These are phyloP conservation scores for Begonia masoniana DNA, from an alignment of 306 rosid genomes.

Conservation along the genomic window DNA sequence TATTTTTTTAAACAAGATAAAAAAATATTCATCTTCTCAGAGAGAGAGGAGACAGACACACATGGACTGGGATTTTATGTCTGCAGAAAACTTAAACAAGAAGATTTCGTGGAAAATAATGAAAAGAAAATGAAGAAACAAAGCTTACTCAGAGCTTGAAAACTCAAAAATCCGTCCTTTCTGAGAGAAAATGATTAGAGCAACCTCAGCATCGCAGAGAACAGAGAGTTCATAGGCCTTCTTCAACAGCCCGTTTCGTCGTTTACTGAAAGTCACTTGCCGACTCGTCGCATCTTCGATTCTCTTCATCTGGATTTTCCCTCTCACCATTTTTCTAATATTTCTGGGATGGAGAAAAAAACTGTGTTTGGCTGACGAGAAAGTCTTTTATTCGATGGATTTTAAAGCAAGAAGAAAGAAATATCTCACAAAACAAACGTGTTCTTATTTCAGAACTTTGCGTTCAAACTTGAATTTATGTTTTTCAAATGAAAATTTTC, in stretches of 20 bases:
- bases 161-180: constrained; percentile 11
- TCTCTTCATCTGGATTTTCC: constrained; percentile 10
- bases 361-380: too few species aligned
- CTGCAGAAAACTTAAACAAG: too few species aligned
- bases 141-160: constrained; percentile 13
- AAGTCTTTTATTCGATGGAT: neutral
- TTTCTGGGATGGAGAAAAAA: too few species aligned
- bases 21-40: too few species aligned
- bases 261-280: constrained; percentile 14
- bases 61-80: too few species aligned
- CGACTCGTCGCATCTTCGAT: constrained; percentile 11
- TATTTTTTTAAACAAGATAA: too few species aligned
- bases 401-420: neutral
- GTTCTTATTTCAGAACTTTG: too few species aligned
- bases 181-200: constrained; percentile 11
- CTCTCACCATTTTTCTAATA: constrained; percentile 8
- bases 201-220: constrained; percentile 11
- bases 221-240: constrained; percentile 10
- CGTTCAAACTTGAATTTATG: too few species aligned
- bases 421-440: neutral
- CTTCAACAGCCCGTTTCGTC: constrained; percentile 8
- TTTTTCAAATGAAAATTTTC: too few species aligned
- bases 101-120: too few species aligned
- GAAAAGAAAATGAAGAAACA: neutral
- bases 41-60: too few species aligned